A percentile compares a stretch with the other conserved stretches of the same genome.
phyloP scores from a whole-genome alignment of 768 basidiomycete species.

The Psilocybe sp. region DNA sequence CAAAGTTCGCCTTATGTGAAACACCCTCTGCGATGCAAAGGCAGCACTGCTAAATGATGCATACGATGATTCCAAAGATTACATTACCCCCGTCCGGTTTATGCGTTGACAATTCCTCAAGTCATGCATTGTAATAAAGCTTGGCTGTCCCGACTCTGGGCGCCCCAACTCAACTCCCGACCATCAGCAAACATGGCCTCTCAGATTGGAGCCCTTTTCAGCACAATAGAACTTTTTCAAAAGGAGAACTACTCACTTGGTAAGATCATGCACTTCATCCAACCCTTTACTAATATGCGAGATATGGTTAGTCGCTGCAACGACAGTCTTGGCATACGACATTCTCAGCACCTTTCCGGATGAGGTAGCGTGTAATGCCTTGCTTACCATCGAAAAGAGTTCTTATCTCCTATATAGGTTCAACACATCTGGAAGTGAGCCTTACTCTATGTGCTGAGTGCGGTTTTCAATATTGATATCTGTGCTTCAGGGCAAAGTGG shows the following conservation, averaged over 20 bases:
- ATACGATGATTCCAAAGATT: too few species aligned
- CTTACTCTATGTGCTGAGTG: too few species aligned
- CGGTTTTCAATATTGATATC: neutral
- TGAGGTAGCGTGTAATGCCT: neutral
- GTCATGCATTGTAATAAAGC: too few species aligned
- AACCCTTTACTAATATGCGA: too few species aligned
- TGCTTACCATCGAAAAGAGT: neutral
- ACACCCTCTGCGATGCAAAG: too few species aligned
- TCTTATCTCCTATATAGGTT: neutral
- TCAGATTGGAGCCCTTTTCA: neutral
- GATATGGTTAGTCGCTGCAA: neutral
- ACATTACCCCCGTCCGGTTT: too few species aligned
- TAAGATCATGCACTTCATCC: neutral
- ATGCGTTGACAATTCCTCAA: neutral
- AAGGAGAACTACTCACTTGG: neutral
- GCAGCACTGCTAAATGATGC: too few species aligned
- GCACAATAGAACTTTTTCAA: neutral
- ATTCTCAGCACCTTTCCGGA: neutral
- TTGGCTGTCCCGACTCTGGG: too few species aligned
- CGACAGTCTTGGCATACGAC: neutral
- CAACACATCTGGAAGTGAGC: constrained; percentile 1
- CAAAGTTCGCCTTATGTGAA: too few species aligned
- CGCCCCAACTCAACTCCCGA: too few species aligned
- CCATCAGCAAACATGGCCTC: neutral
- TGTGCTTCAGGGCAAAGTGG: neutral